These are phyloP conservation scores for Pueraria montana DNA, from an alignment of 306 rosid genomes.

Conservation along the genomic window DNA sequence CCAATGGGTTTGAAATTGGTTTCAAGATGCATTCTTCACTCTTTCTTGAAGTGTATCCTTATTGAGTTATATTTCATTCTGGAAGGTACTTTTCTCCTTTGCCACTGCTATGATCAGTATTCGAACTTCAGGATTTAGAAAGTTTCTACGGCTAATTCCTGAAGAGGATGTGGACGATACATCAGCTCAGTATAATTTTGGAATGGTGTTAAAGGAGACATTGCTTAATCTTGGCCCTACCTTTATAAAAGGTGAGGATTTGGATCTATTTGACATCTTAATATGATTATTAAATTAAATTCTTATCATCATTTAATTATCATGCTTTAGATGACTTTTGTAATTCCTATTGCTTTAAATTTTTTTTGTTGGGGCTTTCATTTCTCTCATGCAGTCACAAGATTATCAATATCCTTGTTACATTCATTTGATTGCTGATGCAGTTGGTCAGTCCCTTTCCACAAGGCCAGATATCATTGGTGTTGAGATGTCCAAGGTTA, in stretches of 20 bases:
- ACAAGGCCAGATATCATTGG: constrained; percentile 99
- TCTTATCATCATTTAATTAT: constrained; percentile 20
- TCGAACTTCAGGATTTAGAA: constrained; percentile 68
- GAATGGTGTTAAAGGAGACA: constrained; percentile 84
- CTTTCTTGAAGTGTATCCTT: constrained; percentile 46
- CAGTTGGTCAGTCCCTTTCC: constrained; percentile 99
- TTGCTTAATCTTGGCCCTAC: constrained; percentile 94
- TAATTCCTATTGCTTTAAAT: constrained; percentile 40
- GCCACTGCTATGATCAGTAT: constrained; percentile 80
- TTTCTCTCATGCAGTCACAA: constrained; percentile 58
- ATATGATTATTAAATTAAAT: constrained; percentile 28
- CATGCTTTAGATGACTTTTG: constrained; percentile 30
- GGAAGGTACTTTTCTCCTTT: constrained; percentile 83
- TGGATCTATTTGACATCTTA: constrained; percentile 38
- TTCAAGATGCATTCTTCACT: constrained; percentile 22
- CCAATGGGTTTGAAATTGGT: constrained; percentile 16
- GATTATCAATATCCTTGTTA: constrained; percentile 64
- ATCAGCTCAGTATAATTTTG: constrained; percentile 75
- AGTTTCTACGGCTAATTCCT: constrained; percentile 51
- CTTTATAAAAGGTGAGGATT: constrained; percentile 86
- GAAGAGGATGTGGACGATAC: constrained; percentile 59
- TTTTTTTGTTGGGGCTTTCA: constrained; percentile 47
- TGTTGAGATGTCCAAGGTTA: constrained; percentile 90
- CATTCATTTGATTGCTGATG: constrained; percentile 74
- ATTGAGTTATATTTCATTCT: constrained; percentile 50